phyloP scores from a whole-genome alignment of 805 yeast species.

The Saturnispora besseyi region DNA sequence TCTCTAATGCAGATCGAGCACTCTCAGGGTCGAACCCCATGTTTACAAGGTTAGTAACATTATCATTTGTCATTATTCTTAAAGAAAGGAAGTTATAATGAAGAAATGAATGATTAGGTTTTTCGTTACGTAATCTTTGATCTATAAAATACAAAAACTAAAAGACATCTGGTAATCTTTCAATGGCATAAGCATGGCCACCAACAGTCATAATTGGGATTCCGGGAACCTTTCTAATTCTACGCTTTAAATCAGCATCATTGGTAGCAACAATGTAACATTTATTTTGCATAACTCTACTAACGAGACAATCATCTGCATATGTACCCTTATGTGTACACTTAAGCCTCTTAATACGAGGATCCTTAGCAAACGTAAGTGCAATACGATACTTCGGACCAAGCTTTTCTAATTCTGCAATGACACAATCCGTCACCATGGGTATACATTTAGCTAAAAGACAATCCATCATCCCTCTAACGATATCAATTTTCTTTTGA shows the following conservation, averaged over 20 bases:
- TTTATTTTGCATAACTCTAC: slow-evolving; percentile 90
- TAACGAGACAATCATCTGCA: slow-evolving; percentile 96
- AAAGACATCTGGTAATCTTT: slow-evolving; percentile 91
- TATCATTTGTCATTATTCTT: slow-evolving; percentile 17
- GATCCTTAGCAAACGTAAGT: slow-evolving; percentile 84
- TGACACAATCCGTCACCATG: slow-evolving; percentile 90
- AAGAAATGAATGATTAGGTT: neutral
- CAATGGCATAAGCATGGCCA: slow-evolving; percentile 83
- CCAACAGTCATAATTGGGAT: slow-evolving; percentile 97
- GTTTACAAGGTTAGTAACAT: slow-evolving; percentile 16
- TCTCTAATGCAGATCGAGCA: slow-evolving; percentile 27
- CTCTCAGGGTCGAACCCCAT: slow-evolving; percentile 23
- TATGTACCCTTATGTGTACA: slow-evolving; percentile 94
- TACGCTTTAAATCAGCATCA: slow-evolving; percentile 91
- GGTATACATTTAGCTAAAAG: slow-evolving; percentile 93
- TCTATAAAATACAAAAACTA: slow-evolving; percentile 20
- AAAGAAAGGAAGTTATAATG: neutral
- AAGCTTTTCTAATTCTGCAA: slow-evolving; percentile 94
- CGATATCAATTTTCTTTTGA: slow-evolving; percentile 88
- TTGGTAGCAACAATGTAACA: slow-evolving; percentile 96
- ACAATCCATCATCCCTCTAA: slow-evolving; percentile 96
- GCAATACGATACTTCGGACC: slow-evolving; percentile 96
- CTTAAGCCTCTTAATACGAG: slow-evolving; percentile 75
- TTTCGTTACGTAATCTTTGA: slow-evolving; percentile 2
- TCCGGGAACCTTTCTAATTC: slow-evolving; percentile 95